Evolutionary conservation across 164 flowering plant species (phyloP).

Genomic region (Pachysandra terminalis): DNA sequence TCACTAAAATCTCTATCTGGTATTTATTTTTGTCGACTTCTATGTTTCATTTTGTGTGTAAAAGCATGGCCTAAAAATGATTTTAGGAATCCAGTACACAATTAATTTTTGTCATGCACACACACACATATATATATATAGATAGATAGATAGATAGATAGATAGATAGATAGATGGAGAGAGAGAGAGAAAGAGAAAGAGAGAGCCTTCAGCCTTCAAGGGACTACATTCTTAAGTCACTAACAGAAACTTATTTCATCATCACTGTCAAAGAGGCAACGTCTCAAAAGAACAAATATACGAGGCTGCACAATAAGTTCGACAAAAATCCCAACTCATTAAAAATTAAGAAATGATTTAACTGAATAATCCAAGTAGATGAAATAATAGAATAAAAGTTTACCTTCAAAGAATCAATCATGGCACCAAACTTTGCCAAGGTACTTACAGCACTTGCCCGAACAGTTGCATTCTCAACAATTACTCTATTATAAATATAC

Average conservation of each 20-base stretch:
- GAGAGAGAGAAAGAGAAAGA: too few species aligned
- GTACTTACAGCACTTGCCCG: constrained; percentile 98
- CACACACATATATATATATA: too few species aligned
- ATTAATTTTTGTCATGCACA: too few species aligned
- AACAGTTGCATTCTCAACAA: constrained; percentile 98
- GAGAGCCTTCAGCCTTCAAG: not conserved
- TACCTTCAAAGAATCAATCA: constrained; percentile 92
- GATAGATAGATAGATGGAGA: too few species aligned
- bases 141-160: too few species aligned
- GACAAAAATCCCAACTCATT: constrained; percentile 7
- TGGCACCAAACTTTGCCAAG: constrained; percentile 93
- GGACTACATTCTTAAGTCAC: not conserved
- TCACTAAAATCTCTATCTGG: too few species aligned
- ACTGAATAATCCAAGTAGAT: not conserved
- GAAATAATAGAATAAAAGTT: not conserved
- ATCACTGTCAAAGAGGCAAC: constrained; percentile 91
- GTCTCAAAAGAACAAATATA: constrained; percentile 77
- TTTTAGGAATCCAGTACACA: too few species aligned
- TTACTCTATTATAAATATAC: constrained; percentile 91
- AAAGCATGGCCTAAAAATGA: too few species aligned
- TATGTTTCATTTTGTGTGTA: too few species aligned
- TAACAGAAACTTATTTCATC: constrained; percentile 70
- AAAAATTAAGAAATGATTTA: constrained; percentile 11
- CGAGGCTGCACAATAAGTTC: constrained; percentile 70
- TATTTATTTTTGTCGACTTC: too few species aligned